Evolutionary conservation across 2,329 filamentous ascomycete genomes (phyloP).

Genomic region (Nothophaeocryptopus gaeumannii): DNA sequence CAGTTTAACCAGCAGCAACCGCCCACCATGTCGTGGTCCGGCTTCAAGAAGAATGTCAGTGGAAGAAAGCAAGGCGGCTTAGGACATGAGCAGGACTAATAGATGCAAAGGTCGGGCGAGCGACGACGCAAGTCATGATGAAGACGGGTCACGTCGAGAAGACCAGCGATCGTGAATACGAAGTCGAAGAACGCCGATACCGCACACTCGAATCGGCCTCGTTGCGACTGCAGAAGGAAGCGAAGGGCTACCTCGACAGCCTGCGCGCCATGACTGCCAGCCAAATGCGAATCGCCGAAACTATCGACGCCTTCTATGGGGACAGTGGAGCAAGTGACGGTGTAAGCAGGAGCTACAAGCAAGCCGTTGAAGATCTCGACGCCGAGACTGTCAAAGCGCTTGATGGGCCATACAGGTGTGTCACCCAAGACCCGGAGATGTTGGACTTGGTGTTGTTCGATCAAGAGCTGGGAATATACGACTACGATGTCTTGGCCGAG

Average conservation of each 20-base stretch:
- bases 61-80: neutral
- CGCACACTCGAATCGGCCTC: conserved; percentile 96
- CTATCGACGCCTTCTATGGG: conserved; percentile 98
- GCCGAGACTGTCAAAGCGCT: conserved; percentile 97
- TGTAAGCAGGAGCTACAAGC: conserved; percentile 94
- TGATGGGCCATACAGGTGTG: conserved; percentile 85
- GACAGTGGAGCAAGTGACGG: conserved; percentile 93
- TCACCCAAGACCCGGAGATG: conserved; percentile 20
- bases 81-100: conserved; percentile 51
- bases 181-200: conserved; percentile 89
- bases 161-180: conserved; percentile 97
- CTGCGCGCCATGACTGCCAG: conserved; percentile 98
- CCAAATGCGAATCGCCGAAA: conserved; percentile 98
- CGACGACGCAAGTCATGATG: conserved; percentile 99
- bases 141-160: conserved; percentile 98
- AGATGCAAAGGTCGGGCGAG: conserved; percentile 94
- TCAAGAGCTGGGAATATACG: conserved; percentile 19
- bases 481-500: conserved; percentile 19
- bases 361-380: conserved; percentile 95
- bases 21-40: conserved; percentile 61
- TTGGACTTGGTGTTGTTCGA: conserved; percentile 16
- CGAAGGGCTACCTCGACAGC: conserved; percentile 95
- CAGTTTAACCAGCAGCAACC: neutral
- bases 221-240: conserved; percentile 89
- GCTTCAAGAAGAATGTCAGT: conserved; percentile 39